Base-by-base conservation (phyloP, 2,329 filamentous ascomycete genomes). In the Aspergillus phoenicis region DNA sequence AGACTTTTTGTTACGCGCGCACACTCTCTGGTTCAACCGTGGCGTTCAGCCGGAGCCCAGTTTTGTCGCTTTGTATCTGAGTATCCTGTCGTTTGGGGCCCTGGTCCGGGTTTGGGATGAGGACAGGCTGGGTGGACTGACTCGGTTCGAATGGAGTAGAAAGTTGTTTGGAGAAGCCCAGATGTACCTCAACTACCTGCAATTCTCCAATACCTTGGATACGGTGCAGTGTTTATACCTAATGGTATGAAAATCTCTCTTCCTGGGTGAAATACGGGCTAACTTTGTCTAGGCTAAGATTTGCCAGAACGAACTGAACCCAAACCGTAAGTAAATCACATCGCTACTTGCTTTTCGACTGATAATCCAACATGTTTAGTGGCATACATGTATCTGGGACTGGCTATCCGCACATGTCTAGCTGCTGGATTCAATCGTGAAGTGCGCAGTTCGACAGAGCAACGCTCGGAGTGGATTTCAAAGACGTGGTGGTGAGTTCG, bases 251-350 rank as follows among this genome's bases (percentile, higher is more conserved):
- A 1, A 5, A 11, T 1, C 1, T 5, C 2, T 15, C n/a, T 11
- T 5, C 3, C 1, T 11, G 11, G n/a, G 4, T 22, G 7, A 28
- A 20, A 11, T 28, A 8, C n/a, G 52, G 33, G 38, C 52, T 61
- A 22, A 65, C 28, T 5, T 41, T 33, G 13, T 7, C 20, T 38
- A 80, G 78, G 77, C 80, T 6, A 82, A 82, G 65, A 75, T 83
- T 4, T 82, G 80, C 62, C 81, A 83, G 59, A 81, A 82, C 53
- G 80, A 83, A 61, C 71, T 83, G 4, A 81, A 82, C 54, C 79
- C 79, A 5, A 79, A 82, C 60, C 71, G 79, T 81, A 52, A 64
- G 77, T 70, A 7, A 33, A 6, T 3, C 5, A 15, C 17, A 0
- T 26, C 13, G 24, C 24, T 3, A 3, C 30, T 15, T 36, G 17